phyloP scores from a whole-genome alignment of 768 basidiomycete species.

The Omphalotus guepiniiformis region DNA sequence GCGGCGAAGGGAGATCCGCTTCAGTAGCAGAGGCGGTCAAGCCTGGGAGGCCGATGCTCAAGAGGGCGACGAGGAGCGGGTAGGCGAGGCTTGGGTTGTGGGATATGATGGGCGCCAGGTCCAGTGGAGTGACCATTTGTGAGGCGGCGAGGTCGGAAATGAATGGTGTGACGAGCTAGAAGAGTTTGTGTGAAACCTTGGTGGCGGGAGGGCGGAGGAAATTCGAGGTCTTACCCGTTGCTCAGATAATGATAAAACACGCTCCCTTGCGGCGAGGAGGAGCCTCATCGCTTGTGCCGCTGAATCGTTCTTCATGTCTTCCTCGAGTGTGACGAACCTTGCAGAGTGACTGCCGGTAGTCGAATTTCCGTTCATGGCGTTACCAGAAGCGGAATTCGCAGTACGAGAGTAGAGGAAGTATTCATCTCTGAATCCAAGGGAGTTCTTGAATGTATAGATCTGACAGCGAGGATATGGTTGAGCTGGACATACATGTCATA shows the following conservation, averaged over 20 bases:
- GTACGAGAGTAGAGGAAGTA: conserved; percentile 1
- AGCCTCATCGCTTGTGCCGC: conserved; percentile 64
- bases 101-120: conserved; percentile 61
- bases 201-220: neutral
- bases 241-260: conserved; percentile 71
- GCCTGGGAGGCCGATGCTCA: too few relatives aligned
- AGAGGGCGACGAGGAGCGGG: conserved; percentile 57
- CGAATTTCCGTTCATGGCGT: conserved; percentile 27
- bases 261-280: conserved; percentile 62
- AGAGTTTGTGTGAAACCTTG: conserved; percentile 1
- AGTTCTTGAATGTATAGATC: too few relatives aligned
- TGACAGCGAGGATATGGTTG: too few relatives aligned
- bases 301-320: conserved; percentile 53
- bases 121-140: conserved; percentile 59
- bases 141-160: conserved; percentile 42
- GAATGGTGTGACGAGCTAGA: conserved; percentile 49
- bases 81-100: conserved; percentile 69
- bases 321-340: conserved; percentile 31
- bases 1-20: conserved; percentile 54
- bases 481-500: conserved; percentile 43
- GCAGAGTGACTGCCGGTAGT: conserved; percentile 18
- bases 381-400: neutral
- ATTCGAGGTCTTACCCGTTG: conserved; percentile 50
- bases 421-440: too few relatives aligned
- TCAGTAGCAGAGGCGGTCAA: conserved; percentile 37